Conservation (phyloP, 768 basidiomycete genomes). For the Xanthoconium purpureum region DNA sequence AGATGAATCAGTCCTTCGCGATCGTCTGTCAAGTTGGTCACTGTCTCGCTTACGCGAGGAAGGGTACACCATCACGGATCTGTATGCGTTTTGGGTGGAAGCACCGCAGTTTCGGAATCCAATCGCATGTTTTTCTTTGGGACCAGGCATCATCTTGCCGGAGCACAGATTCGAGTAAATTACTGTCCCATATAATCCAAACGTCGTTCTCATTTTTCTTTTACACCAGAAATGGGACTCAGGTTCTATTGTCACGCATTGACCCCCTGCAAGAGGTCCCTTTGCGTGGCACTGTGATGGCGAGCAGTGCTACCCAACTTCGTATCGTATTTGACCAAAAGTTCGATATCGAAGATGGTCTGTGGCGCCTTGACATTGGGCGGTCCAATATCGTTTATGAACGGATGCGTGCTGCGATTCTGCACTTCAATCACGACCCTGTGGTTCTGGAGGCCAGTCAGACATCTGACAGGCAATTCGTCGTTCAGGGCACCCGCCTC, state of each 20-base stretch:
- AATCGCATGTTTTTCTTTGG: conserved; percentile 61
- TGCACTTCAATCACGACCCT: conserved; percentile 54
- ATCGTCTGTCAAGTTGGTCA: conserved; percentile 69
- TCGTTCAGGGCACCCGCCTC: conserved; percentile 68
- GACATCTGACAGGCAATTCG: conserved; percentile 43
- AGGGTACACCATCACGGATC: conserved; percentile 67
- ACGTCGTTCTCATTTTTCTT: neutral
- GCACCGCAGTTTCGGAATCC: conserved; percentile 61
- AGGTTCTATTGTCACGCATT: conserved; percentile 59
- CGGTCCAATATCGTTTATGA: conserved; percentile 61
- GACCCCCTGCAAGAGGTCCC: conserved; percentile 60
- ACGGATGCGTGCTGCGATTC: conserved; percentile 68
- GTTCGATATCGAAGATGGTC: conserved; percentile 42
- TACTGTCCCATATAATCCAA: neutral
- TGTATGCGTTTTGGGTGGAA: conserved; percentile 68
- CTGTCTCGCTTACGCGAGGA: conserved; percentile 56
- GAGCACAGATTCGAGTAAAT: conserved; percentile 72
- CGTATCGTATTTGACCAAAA: conserved; percentile 54
- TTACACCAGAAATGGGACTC: conserved; percentile 59
- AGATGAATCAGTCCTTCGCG: conserved; percentile 53
- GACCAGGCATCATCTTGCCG: conserved; percentile 61
- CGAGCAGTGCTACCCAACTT: conserved; percentile 48
- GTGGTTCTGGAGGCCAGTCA: conserved; percentile 34
- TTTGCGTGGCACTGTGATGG: conserved; percentile 53
- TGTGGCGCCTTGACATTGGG: conserved; percentile 72